Evolutionary conservation across 768 basidiomycete species (phyloP), one percentile per base, ranked within the genome.

Genomic region (Neoboletus magnificus): DNA sequence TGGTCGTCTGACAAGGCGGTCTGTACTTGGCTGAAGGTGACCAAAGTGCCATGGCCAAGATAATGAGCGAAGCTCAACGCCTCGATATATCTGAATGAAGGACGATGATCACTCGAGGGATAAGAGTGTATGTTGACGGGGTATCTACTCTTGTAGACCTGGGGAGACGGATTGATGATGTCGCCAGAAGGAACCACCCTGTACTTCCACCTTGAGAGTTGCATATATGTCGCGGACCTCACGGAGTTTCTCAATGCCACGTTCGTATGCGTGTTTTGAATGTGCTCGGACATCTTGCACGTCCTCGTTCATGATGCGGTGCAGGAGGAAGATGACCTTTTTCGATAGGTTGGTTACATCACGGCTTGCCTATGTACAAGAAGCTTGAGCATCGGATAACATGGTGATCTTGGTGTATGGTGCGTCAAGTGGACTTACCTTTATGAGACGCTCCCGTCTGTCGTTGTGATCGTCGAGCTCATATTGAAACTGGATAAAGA

Each of bases 261-360:
- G 73, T 23, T 75, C 64, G 3, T 79, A 83, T 4, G 86, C 86
- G 33, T 67, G 71, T 30, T 69, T 67, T 27, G 76, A 72, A n/a
- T 62, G 60, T 46, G 65, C 55, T n/a, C 43, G 48, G 36, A 65
- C 63, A 2, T 67, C 60, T 50, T 63, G 48, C 18, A 65, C 67
- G 16, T 76, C 74, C 51, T 81, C 79, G 35, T 75, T 77, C 61
- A 79, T 72, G 55, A 86, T 74, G 48, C 93, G 87, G 66, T 98
- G 96, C 5, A 98, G 78, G 39, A 92, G 84, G 68, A 98, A 98
- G 59, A 99, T 98, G 60, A 85, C 78, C 73, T 92, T 95, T 72
- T 99, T 99, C 49, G 93, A 93, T 35, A 90, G 78, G 62, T 86
- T 90, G 25, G 95, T 98, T 48, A 93, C 82, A 72, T 97, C 94